Evolutionary conservation across 805 yeast species (phyloP).

Genomic region (Myxozyma neotropica): DNA sequence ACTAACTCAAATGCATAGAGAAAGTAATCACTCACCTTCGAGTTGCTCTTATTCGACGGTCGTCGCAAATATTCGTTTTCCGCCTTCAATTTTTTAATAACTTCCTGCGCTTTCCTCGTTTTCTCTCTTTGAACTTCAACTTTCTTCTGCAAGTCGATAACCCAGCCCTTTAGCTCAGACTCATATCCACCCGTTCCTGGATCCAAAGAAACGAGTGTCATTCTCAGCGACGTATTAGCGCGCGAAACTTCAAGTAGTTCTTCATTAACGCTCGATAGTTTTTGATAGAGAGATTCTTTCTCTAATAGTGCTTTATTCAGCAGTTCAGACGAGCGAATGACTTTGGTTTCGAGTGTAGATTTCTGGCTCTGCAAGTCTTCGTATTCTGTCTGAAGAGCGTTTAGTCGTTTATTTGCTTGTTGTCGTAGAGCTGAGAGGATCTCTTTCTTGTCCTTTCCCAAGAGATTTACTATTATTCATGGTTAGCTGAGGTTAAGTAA

Average conservation of each 20-base stretch:
- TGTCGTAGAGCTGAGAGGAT: constrained; percentile 8
- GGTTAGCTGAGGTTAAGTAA: no score
- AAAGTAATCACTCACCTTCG: background rate
- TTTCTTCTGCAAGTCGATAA: constrained; percentile 29
- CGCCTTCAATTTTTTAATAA: constrained; percentile 19
- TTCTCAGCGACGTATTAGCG: constrained; percentile 28
- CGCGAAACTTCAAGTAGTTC: constrained; percentile 31
- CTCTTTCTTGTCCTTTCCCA: constrained; percentile 24
- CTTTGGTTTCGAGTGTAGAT: constrained; percentile 1
- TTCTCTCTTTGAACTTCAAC: constrained; percentile 28
- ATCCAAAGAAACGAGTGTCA: constrained; percentile 27
- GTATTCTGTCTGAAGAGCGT: constrained; percentile 14
- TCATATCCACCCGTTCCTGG: constrained; percentile 21
- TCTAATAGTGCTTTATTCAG: constrained; percentile 19
- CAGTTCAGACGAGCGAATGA: constrained; percentile 8
- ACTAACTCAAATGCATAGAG: background rate
- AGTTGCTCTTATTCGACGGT: background rate
- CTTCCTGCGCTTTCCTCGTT: constrained; percentile 24
- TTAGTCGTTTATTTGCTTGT: constrained; percentile 11
- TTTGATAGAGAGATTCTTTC: constrained; percentile 25
- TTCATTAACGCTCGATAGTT: constrained; percentile 24
- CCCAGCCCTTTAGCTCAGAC: constrained; percentile 32
- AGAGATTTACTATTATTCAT: constrained; percentile 13
- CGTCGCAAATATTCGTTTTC: constrained; percentile 12
- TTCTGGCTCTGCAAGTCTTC: constrained; percentile 8